Evolutionary conservation across 2,329 filamentous ascomycete species (phyloP), one percentile per base, ranked within the genome.

Genomic region (Fonsecaea pedrosoi): DNA sequence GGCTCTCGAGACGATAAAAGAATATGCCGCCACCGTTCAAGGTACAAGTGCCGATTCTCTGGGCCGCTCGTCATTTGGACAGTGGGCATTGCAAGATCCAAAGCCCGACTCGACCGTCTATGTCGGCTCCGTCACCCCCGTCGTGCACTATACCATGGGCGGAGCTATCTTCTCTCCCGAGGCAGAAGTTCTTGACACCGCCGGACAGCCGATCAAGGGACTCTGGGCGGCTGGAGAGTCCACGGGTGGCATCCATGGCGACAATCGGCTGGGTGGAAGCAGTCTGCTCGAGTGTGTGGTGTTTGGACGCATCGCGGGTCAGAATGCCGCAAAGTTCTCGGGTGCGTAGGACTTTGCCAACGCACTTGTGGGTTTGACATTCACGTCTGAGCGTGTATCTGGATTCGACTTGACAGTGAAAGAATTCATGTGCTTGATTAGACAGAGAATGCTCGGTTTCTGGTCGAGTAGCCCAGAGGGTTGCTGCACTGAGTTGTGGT

Each of bases 81-180:
- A 83, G 30, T 90, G 87, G 87, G 78, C 69, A 0, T 73, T 89
- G 15, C 76, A 75, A 0, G 81, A 85, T 13, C 78, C 79, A 4
- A 81, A 79, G 40, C 75, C 80, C 0, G 84, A 88, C 0, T 80
- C 84, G 3, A 80, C 85, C 34, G 78, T 89, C 0, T 88, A 85
- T 66, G 75, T 89, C 0, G 88, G 87, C 0, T 81, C 75, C 1
- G 85, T 90, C 0, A 90, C 88, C 4, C 87, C 87, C 0, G 85
- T 89, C 0, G 81, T 86, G 1, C 87, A 90, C 72, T 90, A 89
- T 71, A 89, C 87, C 1, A 90, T 90, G 87, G 87, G 87, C 4
- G 87, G 87, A 0, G 87, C 84, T 0, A 78, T 84, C 2, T 86
- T 89, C 69, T 84, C 87, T 70, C 78, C 83, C 6, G 78, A 81